These are phyloP conservation scores for Sisymbrium irio DNA, from an alignment of 345 rosid species.

Conservation along the genomic window DNA sequence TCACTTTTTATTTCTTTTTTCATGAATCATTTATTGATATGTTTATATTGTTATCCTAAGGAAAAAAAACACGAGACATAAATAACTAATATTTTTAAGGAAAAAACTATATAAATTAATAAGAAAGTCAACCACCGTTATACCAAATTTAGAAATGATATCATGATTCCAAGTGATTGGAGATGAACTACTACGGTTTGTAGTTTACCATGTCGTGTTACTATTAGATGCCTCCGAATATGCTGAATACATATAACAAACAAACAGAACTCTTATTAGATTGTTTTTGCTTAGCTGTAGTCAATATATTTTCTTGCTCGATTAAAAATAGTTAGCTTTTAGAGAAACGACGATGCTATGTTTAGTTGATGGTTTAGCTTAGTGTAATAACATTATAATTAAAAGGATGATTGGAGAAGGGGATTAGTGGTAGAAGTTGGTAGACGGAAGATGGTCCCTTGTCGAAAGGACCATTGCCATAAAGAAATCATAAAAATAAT, in stretches of 20 bases:
- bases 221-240: slow-evolving; percentile 20
- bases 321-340: not conserved
- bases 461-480: slow-evolving; percentile 3
- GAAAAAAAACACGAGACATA: not conserved
- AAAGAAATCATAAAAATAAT: not conserved
- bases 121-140: slow-evolving; percentile 30
- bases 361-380: slow-evolving; percentile 20
- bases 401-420: slow-evolving; percentile 17
- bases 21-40: not conserved
- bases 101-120: not conserved
- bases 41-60: not conserved
- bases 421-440: slow-evolving; percentile 33
- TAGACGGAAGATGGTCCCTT: slow-evolving; percentile 29
- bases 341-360: slow-evolving; percentile 5
- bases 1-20: not conserved
- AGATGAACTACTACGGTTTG: not conserved
- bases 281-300: slow-evolving; percentile 18
- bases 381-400: slow-evolving; percentile 24
- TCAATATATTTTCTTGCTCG: not conserved
- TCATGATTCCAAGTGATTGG: slow-evolving; percentile 1
- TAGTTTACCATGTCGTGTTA: slow-evolving; percentile 4
- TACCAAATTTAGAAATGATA: slow-evolving; percentile 23
- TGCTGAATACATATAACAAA: not conserved
- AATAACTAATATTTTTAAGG: not conserved
- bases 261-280: not conserved